Evolutionary conservation across 768 basidiomycete genomes (phyloP).

Genomic region (Cantharellus cinnabarinus): DNA sequence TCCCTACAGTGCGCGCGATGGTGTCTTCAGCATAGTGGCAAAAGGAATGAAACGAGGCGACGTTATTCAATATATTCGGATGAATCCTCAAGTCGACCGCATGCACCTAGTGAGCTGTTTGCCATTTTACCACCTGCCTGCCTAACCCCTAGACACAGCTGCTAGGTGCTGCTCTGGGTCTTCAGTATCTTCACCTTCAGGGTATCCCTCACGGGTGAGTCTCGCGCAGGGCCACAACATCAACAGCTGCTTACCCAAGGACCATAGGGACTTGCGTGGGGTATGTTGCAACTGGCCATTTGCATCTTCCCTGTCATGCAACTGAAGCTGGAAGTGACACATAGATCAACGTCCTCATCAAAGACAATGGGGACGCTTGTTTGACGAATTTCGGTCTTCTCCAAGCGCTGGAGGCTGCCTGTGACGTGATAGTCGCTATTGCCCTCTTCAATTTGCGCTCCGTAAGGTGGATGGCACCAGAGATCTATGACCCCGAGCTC

Average conservation of each 20-base stretch:
- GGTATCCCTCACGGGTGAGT: not conserved
- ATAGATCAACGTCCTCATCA: constrained; percentile 22
- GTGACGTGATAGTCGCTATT: constrained; percentile 19
- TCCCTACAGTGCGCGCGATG: not conserved
- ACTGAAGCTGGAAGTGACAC: not conserved
- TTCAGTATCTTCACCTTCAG: not conserved
- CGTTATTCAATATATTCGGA: not conserved
- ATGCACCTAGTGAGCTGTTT: not conserved
- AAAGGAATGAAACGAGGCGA: not conserved
- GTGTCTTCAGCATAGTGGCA: not conserved
- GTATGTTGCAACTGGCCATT: not conserved
- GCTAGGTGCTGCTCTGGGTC: not conserved
- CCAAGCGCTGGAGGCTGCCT: constrained; percentile 17
- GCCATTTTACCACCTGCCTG: not conserved
- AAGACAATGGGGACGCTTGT: constrained; percentile 16
- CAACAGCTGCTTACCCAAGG: not conserved
- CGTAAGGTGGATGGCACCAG: constrained; percentile 22
- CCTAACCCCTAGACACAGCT: not conserved
- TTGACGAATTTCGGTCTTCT: constrained; percentile 25
- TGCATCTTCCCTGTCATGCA: not conserved
- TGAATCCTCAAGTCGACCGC: not conserved
- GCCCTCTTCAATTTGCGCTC: constrained; percentile 13
- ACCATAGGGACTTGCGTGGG: not conserved
- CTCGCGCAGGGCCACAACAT: not conserved
- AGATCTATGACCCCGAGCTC: constrained; percentile 11